Evolutionary conservation across 768 basidiomycete species (phyloP).

Genomic region (Dacryopinax primogenitus): DNA sequence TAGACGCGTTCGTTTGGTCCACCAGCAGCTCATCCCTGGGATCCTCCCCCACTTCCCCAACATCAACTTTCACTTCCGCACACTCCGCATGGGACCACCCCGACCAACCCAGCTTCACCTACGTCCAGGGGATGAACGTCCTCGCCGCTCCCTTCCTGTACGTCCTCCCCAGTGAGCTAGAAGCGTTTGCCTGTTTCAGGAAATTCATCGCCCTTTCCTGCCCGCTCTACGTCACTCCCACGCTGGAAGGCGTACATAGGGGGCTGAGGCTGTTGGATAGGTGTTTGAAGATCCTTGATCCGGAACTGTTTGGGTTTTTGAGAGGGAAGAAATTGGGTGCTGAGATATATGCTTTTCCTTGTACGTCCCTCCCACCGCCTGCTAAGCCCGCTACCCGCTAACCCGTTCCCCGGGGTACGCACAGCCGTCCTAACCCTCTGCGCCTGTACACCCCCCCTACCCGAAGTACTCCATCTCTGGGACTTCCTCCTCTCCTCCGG

Average conservation of each 20-base stretch:
- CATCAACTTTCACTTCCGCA: constrained; percentile 65
- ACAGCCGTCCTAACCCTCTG: constrained; percentile 86
- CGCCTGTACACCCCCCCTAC: constrained; percentile 90
- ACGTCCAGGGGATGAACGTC: constrained; percentile 99
- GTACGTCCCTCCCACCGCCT: constrained; percentile 35
- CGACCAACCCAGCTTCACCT: constrained; percentile 60
- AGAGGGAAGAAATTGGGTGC: constrained; percentile 85
- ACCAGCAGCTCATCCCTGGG: constrained; percentile 56
- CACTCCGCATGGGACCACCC: constrained; percentile 66
- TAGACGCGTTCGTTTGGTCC: constrained; percentile 95
- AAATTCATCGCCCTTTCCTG: constrained; percentile 92
- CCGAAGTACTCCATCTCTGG: constrained; percentile 91
- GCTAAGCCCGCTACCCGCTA: not conserved
- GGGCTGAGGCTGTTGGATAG: constrained; percentile 91
- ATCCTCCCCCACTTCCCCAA: constrained; percentile 36
- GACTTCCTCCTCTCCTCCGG: constrained; percentile 96
- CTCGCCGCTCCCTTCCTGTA: constrained; percentile 96
- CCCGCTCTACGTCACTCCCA: constrained; percentile 94
- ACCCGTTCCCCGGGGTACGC: not conserved
- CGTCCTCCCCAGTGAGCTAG: constrained; percentile 93
- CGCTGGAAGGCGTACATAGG: constrained; percentile 86
- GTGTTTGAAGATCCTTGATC: constrained; percentile 84
- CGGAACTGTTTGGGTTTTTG: constrained; percentile 66
- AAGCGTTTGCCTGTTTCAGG: constrained; percentile 93
- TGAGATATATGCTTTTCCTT: constrained; percentile 95